phyloP scores from a whole-genome alignment of 306 rosid species.

The Cicer chorassanicum region DNA sequence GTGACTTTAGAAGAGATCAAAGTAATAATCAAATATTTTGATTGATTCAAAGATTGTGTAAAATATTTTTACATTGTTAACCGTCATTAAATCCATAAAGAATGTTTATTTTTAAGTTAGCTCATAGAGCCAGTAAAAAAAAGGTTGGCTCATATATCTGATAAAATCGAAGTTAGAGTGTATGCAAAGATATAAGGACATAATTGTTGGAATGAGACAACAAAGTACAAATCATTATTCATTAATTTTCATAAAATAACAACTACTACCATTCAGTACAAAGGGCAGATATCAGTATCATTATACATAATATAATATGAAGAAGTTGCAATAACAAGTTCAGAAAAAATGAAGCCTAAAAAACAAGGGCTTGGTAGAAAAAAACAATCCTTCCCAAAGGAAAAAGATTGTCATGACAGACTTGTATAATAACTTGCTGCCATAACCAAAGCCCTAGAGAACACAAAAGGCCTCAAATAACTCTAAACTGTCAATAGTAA shows the following conservation, averaged over 20 bases:
- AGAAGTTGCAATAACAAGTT: slow-evolving; percentile 55
- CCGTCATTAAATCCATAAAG: too few species aligned
- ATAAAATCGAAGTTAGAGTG: too few species aligned
- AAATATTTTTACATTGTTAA: too few species aligned
- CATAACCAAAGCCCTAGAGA: slow-evolving; percentile 72
- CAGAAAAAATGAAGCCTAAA: slow-evolving; percentile 56
- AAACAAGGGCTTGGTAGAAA: slow-evolving; percentile 61
- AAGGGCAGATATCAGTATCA: slow-evolving; percentile 47
- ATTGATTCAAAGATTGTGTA: too few species aligned
- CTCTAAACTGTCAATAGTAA: slow-evolving; percentile 61
- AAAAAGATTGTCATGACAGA: slow-evolving; percentile 71
- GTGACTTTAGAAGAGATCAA: too few species aligned
- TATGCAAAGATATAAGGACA: background rate
- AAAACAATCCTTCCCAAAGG: slow-evolving; percentile 57
- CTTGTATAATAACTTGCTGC: slow-evolving; percentile 63
- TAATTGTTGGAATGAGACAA: slow-evolving; percentile 17
- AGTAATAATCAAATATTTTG: too few species aligned
- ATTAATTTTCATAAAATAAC: slow-evolving; percentile 45
- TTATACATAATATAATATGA: slow-evolving; percentile 43
- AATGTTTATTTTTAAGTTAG: too few species aligned
- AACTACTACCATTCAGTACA: slow-evolving; percentile 52
- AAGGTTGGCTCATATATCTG: too few species aligned
- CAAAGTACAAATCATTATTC: slow-evolving; percentile 47
- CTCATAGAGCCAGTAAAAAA: too few species aligned
- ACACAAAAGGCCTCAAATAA: slow-evolving; percentile 62